A percentile compares a stretch with the other conserved stretches of the same genome.
Evolutionary conservation across 1,284 basidiomycete genomes (phyloP).

Genomic region (Trichosporon faecale): DNA sequence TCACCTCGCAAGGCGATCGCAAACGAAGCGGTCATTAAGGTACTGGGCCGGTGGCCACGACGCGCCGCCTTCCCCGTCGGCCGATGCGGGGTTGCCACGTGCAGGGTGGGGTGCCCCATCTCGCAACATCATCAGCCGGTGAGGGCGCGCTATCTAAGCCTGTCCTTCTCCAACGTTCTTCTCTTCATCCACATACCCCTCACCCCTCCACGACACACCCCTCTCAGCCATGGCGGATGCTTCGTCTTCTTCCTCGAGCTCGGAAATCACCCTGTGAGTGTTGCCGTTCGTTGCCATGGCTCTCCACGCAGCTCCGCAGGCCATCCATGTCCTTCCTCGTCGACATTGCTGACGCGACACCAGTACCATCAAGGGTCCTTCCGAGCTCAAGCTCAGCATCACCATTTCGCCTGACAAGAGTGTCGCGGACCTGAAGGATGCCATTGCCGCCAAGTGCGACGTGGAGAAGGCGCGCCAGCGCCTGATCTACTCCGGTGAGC

Average conservation of each 20-base stretch:
- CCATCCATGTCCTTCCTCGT: not conserved
- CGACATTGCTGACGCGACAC: conserved; percentile 4
- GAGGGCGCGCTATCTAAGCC: not conserved
- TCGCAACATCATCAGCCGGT: not conserved
- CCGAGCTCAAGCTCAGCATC: conserved; percentile 83
- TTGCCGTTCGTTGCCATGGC: not conserved
- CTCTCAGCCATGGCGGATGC: conserved; percentile 27
- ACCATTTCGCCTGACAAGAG: conserved; percentile 66
- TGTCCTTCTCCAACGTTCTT: conserved; percentile 9
- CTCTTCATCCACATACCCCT: conserved; percentile 1
- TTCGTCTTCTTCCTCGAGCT: conserved; percentile 22
- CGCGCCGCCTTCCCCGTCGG: conserved; percentile 5
- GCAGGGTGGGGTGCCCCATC: conserved; percentile 9
- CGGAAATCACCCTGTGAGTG: conserved; percentile 35
- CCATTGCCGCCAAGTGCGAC: conserved; percentile 75
- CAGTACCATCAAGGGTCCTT: conserved; percentile 63
- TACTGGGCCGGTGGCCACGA: conserved; percentile 1
- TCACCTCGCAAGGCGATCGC: not conserved
- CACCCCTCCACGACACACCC: conserved; percentile 1
- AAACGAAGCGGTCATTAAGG: not conserved
- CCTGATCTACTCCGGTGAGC: conserved; percentile 76
- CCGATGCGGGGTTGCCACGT: conserved; percentile 3
- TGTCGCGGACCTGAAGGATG: conserved; percentile 78
- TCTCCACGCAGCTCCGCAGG: not conserved
- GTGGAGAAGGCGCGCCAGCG: conserved; percentile 80